Conservation (phyloP, 2,329 filamentous ascomycete genomes). For the Paraconiothyrium sp. region DNA sequence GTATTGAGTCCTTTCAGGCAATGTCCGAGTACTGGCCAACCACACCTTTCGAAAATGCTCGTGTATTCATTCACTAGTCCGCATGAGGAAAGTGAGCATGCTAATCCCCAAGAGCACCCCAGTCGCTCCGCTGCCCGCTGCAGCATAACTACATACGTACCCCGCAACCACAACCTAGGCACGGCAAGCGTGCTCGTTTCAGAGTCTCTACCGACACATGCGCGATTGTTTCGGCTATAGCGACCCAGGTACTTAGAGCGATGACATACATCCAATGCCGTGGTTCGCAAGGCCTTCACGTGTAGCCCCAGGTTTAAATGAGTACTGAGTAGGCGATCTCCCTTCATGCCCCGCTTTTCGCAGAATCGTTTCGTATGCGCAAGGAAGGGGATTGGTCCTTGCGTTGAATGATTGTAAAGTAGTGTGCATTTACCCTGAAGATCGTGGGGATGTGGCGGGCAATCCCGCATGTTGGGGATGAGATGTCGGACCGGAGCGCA, state of each 20-base stretch:
- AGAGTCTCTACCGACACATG: not conserved
- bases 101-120: not conserved
- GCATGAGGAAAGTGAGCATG: not conserved
- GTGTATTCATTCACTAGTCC: not conserved
- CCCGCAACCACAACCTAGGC: not conserved
- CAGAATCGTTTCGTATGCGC: too few species aligned
- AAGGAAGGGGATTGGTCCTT: too few species aligned
- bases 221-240: not conserved
- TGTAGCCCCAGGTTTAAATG: too few species aligned
- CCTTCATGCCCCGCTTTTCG: not conserved
- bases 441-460: too few species aligned
- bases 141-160: not conserved
- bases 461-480: too few species aligned
- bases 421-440: too few species aligned
- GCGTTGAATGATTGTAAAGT: too few species aligned
- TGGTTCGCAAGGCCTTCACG: too few species aligned
- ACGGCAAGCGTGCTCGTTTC: not conserved
- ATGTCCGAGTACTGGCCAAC: not conserved
- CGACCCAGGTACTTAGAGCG: not conserved
- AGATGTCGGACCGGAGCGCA: not conserved
- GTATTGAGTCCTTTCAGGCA: not conserved
- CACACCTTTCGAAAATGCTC: not conserved
- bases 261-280: too few species aligned
- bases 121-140: not conserved
- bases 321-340: too few species aligned